Base-by-base conservation (phyloP, 2,329 filamentous ascomycete species). In the Leptosphaerulina australis region DNA sequence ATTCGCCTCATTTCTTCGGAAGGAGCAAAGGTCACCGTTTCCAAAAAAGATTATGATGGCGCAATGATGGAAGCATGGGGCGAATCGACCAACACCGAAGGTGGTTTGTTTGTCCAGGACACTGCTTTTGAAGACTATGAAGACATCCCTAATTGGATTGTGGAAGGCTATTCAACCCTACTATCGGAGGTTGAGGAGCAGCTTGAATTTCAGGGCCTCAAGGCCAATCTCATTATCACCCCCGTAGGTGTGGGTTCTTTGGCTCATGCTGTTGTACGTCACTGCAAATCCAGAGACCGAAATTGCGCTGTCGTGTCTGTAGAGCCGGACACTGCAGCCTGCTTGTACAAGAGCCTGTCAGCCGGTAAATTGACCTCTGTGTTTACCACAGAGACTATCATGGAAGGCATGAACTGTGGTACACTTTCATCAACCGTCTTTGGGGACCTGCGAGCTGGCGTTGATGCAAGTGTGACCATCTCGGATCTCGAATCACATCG, bases 81-180 rank as follows among this genome's bases (percentile, higher is more conserved):
- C 1, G 76, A 79, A 10, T 74, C 78, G 1, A 69, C 77, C 6
- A 56, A 62, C 0, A 37, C 35, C 3, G 55, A 64, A 12, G 63
- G 60, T 0, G 79, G 76, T 0, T 64, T 91, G 5, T 69, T 91
- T 30, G 78, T 92, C 0, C 82, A 88, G 63, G 90, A 93, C 62
- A 86, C 82, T 7, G 81, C 84, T 0, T 88, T 88, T 60, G 78
- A 81, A 0, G 85, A 82, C 2, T 90, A 88, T 59, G 80, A 85
- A 36, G 76, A 83, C 29, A 81, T 91, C 4, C 87, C 88, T 0
- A 68, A 82, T 69, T 91, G 87, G 84, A 87, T 92, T 17, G 86
- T 91, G 0, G 84, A 93, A 53, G 90, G 90, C 0, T 94, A 93
- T 62, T 78, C 78, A 4, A 91, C 88, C 0, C 86, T 92, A 81